These are phyloP conservation scores for Cryptococcus sp. DNA, from an alignment of 1,284 basidiomycete species.

Conservation along the genomic window DNA sequence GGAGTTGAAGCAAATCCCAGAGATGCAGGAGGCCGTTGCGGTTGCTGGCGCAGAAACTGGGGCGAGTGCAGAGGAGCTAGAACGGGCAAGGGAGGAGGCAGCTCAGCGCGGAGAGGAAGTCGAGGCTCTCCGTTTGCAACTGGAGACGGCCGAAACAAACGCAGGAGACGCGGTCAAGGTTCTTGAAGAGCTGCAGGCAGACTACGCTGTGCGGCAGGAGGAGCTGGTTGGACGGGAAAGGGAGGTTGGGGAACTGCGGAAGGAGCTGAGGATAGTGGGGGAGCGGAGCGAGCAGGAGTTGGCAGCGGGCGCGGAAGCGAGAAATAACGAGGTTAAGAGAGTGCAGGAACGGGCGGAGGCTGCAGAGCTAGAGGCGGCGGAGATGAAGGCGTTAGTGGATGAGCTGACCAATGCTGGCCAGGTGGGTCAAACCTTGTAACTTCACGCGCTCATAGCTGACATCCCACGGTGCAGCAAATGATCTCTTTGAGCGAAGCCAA, in stretches of 20 bases:
- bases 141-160: constrained; percentile 39
- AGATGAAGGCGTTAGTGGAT: constrained; percentile 43
- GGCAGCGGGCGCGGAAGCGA: constrained; percentile 49
- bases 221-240: constrained; percentile 33
- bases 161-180: constrained; percentile 35
- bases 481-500: constrained; percentile 82
- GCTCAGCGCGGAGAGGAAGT: constrained; percentile 28
- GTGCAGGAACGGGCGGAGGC: constrained; percentile 40
- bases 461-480: constrained; percentile 63
- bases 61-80: constrained; percentile 17
- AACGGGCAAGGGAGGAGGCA: constrained; percentile 36
- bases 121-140: constrained; percentile 30
- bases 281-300: constrained; percentile 43
- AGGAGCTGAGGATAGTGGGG: constrained; percentile 40
- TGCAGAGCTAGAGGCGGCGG: constrained; percentile 32
- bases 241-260: constrained; percentile 37
- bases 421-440: constrained; percentile 25
- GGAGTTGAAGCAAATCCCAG: constrained; percentile 17
- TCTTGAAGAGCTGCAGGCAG: constrained; percentile 36
- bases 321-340: constrained; percentile 44
- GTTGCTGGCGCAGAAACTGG: constrained; percentile 3
- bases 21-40: constrained; percentile 21
- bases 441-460: background rate
- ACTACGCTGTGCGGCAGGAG: constrained; percentile 25
- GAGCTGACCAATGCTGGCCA: constrained; percentile 45